phyloP scores from a whole-genome alignment of 2,329 filamentous ascomycete genomes.

The Exophiala xenobiotica region DNA sequence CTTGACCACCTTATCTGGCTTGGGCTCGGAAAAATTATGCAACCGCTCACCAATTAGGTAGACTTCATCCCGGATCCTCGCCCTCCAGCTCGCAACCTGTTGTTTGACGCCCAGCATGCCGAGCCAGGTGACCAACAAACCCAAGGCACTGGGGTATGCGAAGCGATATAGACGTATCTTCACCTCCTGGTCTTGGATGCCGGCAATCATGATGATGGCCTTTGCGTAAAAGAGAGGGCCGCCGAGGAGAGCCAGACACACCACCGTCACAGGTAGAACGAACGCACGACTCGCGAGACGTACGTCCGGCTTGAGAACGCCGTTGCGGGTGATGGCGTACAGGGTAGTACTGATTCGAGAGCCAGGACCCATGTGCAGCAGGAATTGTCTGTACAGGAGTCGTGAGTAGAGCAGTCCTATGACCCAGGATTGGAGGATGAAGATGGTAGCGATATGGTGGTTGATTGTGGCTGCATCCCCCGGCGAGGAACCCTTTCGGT shows the following conservation, averaged over 20 bases:
- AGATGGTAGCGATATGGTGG: conserved; percentile 59
- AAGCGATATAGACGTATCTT: conserved; percentile 58
- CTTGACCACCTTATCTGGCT: neutral
- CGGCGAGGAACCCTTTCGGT: conserved; percentile 8
- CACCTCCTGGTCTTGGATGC: conserved; percentile 29
- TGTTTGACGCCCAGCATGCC: conserved; percentile 34
- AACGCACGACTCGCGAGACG: conserved; percentile 79
- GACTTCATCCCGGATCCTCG: conserved; percentile 85
- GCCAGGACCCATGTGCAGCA: conserved; percentile 32
- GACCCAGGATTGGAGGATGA: conserved; percentile 91
- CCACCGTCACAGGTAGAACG: conserved; percentile 68
- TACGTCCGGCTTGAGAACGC: conserved; percentile 77
- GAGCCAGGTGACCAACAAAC: conserved; percentile 42
- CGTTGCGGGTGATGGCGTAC: conserved; percentile 68
- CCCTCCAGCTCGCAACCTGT: conserved; percentile 72
- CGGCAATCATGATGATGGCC: conserved; percentile 41
- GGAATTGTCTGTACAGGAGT: conserved; percentile 65
- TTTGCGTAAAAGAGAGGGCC: conserved; percentile 60
- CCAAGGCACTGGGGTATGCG: conserved; percentile 68
- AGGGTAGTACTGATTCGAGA: conserved; percentile 74
- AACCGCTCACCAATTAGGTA: conserved; percentile 92
- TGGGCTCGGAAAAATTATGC: conserved; percentile 82
- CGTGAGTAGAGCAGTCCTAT: conserved; percentile 88
- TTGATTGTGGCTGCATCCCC: neutral
- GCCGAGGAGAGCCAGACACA: conserved; percentile 63